phyloP scores from a whole-genome alignment of 345 rosid species.

The Odontarrhena argentea region DNA sequence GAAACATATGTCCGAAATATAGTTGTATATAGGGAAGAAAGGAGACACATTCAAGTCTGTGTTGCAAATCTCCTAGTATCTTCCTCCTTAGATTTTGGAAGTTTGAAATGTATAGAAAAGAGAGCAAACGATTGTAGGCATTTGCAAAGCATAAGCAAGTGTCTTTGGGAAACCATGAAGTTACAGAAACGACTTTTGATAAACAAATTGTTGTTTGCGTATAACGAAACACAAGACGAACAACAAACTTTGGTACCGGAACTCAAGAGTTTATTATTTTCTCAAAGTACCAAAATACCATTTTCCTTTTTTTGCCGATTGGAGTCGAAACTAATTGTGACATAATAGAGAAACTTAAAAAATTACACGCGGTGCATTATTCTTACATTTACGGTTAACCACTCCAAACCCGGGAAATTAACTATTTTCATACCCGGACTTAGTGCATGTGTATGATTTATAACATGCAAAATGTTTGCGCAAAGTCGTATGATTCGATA shows the following conservation, averaged over 20 bases:
- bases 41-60: neutral
- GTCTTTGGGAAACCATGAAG: neutral
- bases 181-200: neutral
- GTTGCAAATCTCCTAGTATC: neutral
- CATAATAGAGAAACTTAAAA: no score
- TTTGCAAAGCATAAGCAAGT: neutral
- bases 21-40: slow-evolving; percentile 22
- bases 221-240: neutral
- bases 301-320: no score
- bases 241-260: slow-evolving; percentile 8
- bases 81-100: neutral
- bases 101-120: neutral
- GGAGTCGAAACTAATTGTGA: no score
- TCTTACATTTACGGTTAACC: no score
- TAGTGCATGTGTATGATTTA: no score
- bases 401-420: no score
- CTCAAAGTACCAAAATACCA: no score
- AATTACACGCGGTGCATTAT: no score
- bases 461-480: no score
- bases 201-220: neutral
- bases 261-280: neutral
- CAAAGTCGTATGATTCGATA: no score
- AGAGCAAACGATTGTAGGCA: neutral
- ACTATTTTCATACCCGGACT: no score
- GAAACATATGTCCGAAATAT: neutral